Evolutionary conservation across 805 yeast genomes (phyloP).

Genomic region (Saturnispora sekii): DNA sequence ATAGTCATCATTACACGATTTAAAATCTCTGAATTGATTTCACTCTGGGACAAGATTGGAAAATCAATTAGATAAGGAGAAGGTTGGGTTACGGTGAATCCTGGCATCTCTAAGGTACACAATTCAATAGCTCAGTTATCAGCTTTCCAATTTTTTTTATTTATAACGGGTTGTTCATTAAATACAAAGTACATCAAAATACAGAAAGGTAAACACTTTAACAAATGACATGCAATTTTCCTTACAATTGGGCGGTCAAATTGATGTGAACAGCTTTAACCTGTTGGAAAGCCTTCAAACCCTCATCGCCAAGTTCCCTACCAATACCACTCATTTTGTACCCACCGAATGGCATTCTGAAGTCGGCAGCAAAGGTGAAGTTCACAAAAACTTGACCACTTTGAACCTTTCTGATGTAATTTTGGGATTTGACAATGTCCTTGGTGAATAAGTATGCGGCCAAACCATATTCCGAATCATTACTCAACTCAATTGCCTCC

Average conservation of each 20-base stretch:
- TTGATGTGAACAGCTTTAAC: slow-evolving; percentile 69
- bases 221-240: neutral
- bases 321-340: slow-evolving; percentile 87
- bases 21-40: no score
- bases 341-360: slow-evolving; percentile 87
- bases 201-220: neutral
- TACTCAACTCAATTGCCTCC: slow-evolving; percentile 70
- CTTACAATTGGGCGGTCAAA: slow-evolving; percentile 22
- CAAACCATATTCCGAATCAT: slow-evolving; percentile 74
- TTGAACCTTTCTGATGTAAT: slow-evolving; percentile 61
- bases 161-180: no score
- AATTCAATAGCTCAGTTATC: no score
- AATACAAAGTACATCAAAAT: neutral
- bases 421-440: slow-evolving; percentile 64
- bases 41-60: no score
- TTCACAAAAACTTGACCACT: slow-evolving; percentile 93
- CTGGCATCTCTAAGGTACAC: no score
- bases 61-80: no score
- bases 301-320: slow-evolving; percentile 86
- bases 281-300: slow-evolving; percentile 77
- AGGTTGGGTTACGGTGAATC: no score
- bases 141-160: no score
- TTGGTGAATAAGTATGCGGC: slow-evolving; percentile 87
- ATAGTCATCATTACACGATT: no score
- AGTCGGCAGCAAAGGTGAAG: slow-evolving; percentile 83